Evolutionary conservation across 1,139 yeast species (phyloP), one percentile per base, ranked within the genome.

Genomic region (Candida tetrigidarum): DNA sequence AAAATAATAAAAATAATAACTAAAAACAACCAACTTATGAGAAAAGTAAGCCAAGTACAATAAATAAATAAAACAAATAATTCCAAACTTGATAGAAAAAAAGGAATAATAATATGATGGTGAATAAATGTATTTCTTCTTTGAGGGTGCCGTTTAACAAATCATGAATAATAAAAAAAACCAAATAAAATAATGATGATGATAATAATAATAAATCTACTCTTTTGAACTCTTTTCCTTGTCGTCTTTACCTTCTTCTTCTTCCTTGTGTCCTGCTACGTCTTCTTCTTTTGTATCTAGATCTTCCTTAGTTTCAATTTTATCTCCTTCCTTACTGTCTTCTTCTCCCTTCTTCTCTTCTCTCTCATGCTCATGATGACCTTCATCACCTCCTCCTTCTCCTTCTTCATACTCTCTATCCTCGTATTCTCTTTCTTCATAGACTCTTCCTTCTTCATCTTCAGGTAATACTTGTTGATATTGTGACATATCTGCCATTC

Each of bases 391-490:
- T 19, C 11, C 19, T 15, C 9, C 37, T 7, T 16, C 22, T 9
- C 12, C 37, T 5, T 26, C 37, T 39, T 32, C 18, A 8, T 23
- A 33, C 4, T 33, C 26, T 29, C 20, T 27, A 16, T 32, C 29
- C n/a, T 33, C 42, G 8, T 35, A 23, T 8, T 10, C 35, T 9
- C 15, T 27, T n/a, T 14, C 22, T 27, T 41, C 45, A 9, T 37
- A 36, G 8, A 39, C 28, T 14, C 12, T 29, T 19, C 25, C 37
- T 33, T 15, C 33, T 8, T 27, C 14, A 10, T 33, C 37, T 32
- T 40, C 39, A 9, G 52, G 54, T n/a, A 47, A 35, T 15, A 44
- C 49, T 32, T 46, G 54, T 25, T 45, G 49, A 32, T 49, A 49
- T 23, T 42, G 34, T 5, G 41, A 32, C 37, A 47, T 34, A 25